Base-by-base conservation (phyloP, 176 grass and related monocot species). In the Neostapfia colusana region DNA sequence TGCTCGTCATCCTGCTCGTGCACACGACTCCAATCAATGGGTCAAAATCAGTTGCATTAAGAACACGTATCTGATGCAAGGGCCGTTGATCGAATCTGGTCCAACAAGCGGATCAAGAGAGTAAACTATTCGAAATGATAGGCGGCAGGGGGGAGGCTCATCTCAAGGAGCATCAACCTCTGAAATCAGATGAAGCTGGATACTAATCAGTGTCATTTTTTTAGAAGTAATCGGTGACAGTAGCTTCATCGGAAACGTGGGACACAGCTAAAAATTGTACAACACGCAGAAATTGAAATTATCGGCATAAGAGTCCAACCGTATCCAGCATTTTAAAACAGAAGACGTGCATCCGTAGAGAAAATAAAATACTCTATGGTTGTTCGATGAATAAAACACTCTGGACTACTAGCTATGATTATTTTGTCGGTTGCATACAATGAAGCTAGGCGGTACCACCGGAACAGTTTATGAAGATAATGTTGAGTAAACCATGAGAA, bases 21-120 rank as follows among this genome's bases (percentile, higher is more conserved):
- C 23, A 71, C 2, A 71, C 2, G 73, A 56, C 50, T 56, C 66
- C 45, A 48, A 78, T 17, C 45, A 48, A 78, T 17, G 77, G 31
- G 50, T 51, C 79, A 59, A 25, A 7, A 34, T 67, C 60, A 24
- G 49, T 11, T 39, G 42, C 0, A 49, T 73, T 66, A 11, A 65
- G 16, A 66, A 72, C 48, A 55, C 51, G 5, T 48, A 28, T 57
- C 21, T 34, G 20, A 71, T 39, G 4, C 72, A 48, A 64, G 28
- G 9, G 1, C 1, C 1, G 66, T 81, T 56, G 78, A 82, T 15
- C 37, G 10, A 7, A 72, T 66, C 31, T 72, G 59, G 48, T 87
- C 73, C 40, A 78, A 72, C 58, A 48, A 69, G 42, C 28, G 23
- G 78, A 72, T 83, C 67, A 78, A 49, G 65, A 17, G 77, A 53